Evolutionary conservation across 2,329 filamentous ascomycete genomes (phyloP).

Genomic region (Ophiostoma quercus): DNA sequence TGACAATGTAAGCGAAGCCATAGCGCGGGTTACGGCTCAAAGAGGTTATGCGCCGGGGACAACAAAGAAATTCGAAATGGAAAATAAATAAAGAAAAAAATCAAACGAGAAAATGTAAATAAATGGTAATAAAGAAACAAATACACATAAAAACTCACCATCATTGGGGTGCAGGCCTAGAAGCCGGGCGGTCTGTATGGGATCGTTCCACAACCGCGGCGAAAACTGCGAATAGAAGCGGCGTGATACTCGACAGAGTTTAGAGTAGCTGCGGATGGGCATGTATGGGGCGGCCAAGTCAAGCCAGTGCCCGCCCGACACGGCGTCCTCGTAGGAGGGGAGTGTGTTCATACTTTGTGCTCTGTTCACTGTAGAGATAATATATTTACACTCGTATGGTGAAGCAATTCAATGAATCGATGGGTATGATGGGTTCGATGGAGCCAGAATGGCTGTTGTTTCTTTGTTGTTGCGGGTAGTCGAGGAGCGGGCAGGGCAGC

Average conservation of each 20-base stretch:
- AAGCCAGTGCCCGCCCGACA: conserved; percentile 45
- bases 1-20: background rate
- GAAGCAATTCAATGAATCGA: background rate
- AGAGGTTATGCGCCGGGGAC: background rate
- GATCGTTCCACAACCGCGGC: conserved; percentile 49
- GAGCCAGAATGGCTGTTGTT: conserved; percentile 32
- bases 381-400: background rate
- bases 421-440: conserved; percentile 27
- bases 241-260: conserved; percentile 46
- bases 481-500: conserved; percentile 1
- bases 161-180: conserved; percentile 41
- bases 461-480: conserved; percentile 7
- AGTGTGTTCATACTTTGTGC: background rate
- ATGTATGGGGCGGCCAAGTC: conserved; percentile 44
- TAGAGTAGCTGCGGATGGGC: conserved; percentile 38
- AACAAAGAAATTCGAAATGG: background rate
- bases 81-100: background rate
- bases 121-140: background rate
- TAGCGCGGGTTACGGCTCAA: background rate
- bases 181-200: conserved; percentile 38
- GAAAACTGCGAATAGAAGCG: conserved; percentile 47
- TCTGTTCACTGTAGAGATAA: background rate
- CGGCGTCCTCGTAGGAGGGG: conserved; percentile 47
- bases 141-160: conserved; percentile 24
- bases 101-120: background rate